A percentile compares a stretch with the other conserved stretches of the same genome.
These are phyloP conservation scores for Pythium angustatum DNA, from an alignment of 352 stramenopile species.

Conservation along the genomic window DNA sequence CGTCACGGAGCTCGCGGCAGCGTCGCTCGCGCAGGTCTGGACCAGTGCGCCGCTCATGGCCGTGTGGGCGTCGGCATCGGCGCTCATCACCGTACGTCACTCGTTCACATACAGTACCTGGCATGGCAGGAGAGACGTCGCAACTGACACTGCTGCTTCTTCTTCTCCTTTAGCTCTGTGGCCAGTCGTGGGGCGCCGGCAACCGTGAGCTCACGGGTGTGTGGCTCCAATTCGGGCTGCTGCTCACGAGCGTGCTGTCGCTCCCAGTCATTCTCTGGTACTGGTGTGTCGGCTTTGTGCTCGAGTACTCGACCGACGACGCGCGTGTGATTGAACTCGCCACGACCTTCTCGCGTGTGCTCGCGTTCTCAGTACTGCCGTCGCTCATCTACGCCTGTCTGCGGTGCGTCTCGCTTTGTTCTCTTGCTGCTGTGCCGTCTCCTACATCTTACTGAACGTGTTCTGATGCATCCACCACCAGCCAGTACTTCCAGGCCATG, in stretches of 20 bases:
- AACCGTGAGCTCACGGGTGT: constrained; percentile 72
- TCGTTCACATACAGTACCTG: background rate
- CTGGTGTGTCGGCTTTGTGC: constrained; percentile 60
- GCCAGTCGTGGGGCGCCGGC: constrained; percentile 65
- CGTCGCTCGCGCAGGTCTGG: constrained; percentile 73
- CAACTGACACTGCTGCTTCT: background rate
- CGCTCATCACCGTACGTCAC: constrained; percentile 56
- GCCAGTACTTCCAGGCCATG: constrained; percentile 74
- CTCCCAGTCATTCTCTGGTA: constrained; percentile 70
- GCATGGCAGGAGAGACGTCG: no score
- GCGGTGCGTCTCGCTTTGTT: constrained; percentile 36
- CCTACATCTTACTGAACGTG: background rate
- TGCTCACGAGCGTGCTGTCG: constrained; percentile 56
- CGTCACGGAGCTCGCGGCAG: constrained; percentile 62
- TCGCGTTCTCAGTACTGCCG: constrained; percentile 59
- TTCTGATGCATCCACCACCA: no score
- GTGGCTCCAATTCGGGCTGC: constrained; percentile 69
- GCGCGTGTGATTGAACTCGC: constrained; percentile 54
- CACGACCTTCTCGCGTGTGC: constrained; percentile 57
- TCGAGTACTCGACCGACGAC: constrained; percentile 69
- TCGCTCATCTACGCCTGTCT: constrained; percentile 68
- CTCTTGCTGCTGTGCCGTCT: background rate
- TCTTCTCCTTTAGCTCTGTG: constrained; percentile 47
- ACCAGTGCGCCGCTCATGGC: constrained; percentile 64
- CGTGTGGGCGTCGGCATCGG: constrained; percentile 60